Evolutionary conservation across 2,329 filamentous ascomycete species (phyloP).

Genomic region (Alternaria arbusti): DNA sequence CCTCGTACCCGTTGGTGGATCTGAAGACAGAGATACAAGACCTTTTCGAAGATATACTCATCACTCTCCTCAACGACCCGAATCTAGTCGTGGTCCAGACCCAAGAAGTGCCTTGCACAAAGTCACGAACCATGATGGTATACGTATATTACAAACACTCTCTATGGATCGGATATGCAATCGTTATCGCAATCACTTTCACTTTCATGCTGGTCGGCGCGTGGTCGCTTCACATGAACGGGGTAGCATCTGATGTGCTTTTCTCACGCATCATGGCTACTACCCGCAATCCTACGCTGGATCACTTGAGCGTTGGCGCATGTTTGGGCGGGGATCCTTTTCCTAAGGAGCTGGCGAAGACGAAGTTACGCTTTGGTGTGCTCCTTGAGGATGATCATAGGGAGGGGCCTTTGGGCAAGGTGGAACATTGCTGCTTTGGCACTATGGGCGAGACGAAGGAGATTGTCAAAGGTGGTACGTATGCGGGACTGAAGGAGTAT

Average conservation of each 20-base stretch:
- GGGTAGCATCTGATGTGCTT: slow-evolving; percentile 44
- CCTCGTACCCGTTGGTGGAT: slow-evolving; percentile 37
- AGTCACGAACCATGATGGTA: slow-evolving; percentile 33
- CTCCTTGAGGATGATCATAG: slow-evolving; percentile 44
- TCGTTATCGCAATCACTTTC: slow-evolving; percentile 38
- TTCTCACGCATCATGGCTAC: slow-evolving; percentile 49
- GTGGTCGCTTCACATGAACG: slow-evolving; percentile 44
- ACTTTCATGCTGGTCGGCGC: slow-evolving; percentile 40
- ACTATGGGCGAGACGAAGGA: slow-evolving; percentile 46
- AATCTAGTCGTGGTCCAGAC: slow-evolving; percentile 35
- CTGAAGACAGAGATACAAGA: slow-evolving; percentile 37
- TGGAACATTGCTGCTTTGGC: slow-evolving; percentile 51
- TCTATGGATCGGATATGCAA: slow-evolving; percentile 48
- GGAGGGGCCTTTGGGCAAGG: slow-evolving; percentile 38
- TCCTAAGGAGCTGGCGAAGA: slow-evolving; percentile 45
- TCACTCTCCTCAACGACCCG: slow-evolving; percentile 45
- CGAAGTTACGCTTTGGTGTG: slow-evolving; percentile 50
- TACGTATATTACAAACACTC: slow-evolving; percentile 40
- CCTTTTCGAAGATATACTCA: slow-evolving; percentile 47
- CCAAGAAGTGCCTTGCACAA: slow-evolving; percentile 32
- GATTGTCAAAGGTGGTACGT: slow-evolving; percentile 47
- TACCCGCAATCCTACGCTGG: slow-evolving; percentile 48
- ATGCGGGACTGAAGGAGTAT: slow-evolving; percentile 37
- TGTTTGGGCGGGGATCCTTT: slow-evolving; percentile 52
- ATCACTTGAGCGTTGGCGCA: slow-evolving; percentile 47